Evolutionary conservation across 2,329 filamentous ascomycete genomes (phyloP), one percentile per base, ranked within the genome.

Genomic region (Scedosporium apiospermum): DNA sequence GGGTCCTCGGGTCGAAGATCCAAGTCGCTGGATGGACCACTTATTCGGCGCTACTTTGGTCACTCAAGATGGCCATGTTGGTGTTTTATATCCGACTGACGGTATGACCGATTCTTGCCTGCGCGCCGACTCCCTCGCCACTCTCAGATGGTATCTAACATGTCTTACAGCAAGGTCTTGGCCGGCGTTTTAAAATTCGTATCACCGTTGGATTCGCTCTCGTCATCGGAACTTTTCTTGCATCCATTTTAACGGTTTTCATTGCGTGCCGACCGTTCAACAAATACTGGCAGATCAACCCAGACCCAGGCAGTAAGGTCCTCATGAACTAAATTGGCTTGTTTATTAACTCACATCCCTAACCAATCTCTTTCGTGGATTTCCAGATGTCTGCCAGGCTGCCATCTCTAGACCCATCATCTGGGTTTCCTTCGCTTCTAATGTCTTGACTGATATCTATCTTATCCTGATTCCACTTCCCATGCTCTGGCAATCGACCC

Each of bases 221-320:
- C 42, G 76, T 86, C 41, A 72, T 72, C 0, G 66, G 66, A 2
- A 84, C 80, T 3, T 86, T 80, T 65, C 62, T 85, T 30, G 75
- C 75, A 0, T 78, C 78, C 4, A 71, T 82, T 30, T 72, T 80
- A 41, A 78, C 78, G 3, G 76, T 85, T 42, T 75, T 84, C 14
- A 72, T 81, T 3, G 77, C 77, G 6, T 87, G 84, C 65, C 74
- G 75, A 26, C 82, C 82, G 0, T 77, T 86, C 61, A 65, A 73
- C 27, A 77, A 76, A 46, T 81, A 82, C 67, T 87, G 83, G 82
- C 82, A 86, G 69, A 84, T 87, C 58, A 73, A 78, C 61, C 84
- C 84, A 0, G 70, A 86, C 34, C 83, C 83, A 0, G 82, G 83
- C 10, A 77, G 80, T 82, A 68, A 66, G 79, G 74, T 14, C 51